phyloP scores from a whole-genome alignment of 345 rosid species.

The Aegle marmelos region DNA sequence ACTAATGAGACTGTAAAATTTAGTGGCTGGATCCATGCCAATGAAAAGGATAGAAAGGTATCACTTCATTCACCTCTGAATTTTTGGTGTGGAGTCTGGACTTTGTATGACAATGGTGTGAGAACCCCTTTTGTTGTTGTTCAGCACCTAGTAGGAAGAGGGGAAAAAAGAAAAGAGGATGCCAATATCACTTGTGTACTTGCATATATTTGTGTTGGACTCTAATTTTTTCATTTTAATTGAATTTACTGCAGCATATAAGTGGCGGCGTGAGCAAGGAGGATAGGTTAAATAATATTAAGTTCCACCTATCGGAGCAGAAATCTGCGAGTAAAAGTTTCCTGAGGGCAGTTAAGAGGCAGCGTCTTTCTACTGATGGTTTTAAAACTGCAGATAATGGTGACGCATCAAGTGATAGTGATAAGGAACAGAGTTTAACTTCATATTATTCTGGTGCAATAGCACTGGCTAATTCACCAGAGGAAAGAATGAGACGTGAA shows the following conservation, averaged over 20 bases:
- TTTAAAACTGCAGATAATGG: slow-evolving; percentile 48
- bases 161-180: not conserved
- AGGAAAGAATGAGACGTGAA: slow-evolving; percentile 93
- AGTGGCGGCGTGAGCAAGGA: slow-evolving; percentile 48
- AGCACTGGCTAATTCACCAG: slow-evolving; percentile 67
- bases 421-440: slow-evolving; percentile 73
- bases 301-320: slow-evolving; percentile 39
- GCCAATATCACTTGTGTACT: not conserved
- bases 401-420: slow-evolving; percentile 94
- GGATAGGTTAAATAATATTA: slow-evolving; percentile 39
- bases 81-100: not conserved
- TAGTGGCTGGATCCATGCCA: slow-evolving; percentile 54
- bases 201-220: slow-evolving; percentile 10
- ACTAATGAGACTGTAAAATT: slow-evolving; percentile 41
- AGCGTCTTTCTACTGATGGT: slow-evolving; percentile 51
- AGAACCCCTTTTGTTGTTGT: not conserved
- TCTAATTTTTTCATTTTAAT: slow-evolving; percentile 5
- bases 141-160: not conserved
- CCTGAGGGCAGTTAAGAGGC: slow-evolving; percentile 79
- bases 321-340: slow-evolving; percentile 47
- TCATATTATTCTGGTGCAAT: slow-evolving; percentile 74
- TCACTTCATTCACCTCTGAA: not conserved
- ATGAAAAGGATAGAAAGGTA: slow-evolving; percentile 63
- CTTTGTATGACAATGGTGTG: not conserved
- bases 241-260: slow-evolving; percentile 38